phyloP scores from a whole-genome alignment of 2,329 filamentous ascomycete species.

The Tolypocladium tundrense region DNA sequence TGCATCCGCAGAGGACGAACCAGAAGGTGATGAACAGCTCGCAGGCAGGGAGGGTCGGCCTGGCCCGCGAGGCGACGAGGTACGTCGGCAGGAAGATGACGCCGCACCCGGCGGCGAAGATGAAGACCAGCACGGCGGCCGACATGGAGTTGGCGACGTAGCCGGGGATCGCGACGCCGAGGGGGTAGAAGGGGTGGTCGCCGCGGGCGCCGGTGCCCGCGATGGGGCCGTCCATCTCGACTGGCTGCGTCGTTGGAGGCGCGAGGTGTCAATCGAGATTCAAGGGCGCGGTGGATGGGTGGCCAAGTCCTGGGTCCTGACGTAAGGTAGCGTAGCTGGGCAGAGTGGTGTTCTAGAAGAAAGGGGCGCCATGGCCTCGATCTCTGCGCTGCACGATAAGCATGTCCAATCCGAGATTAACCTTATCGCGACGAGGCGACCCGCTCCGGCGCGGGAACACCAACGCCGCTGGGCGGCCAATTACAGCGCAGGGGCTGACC shows the following conservation, averaged over 20 bases:
- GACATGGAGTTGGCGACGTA: constrained; percentile 58
- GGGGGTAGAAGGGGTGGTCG: constrained; percentile 61
- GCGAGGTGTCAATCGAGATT: neutral
- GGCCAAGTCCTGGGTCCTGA: neutral
- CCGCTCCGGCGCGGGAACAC: neutral
- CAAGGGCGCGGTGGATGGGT: neutral
- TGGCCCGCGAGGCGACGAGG: constrained; percentile 37
- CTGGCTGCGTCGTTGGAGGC: neutral
- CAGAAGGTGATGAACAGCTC: constrained; percentile 58
- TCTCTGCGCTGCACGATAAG: neutral
- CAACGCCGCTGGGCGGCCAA: neutral
- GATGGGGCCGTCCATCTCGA: constrained; percentile 2
- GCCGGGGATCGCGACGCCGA: constrained; percentile 47
- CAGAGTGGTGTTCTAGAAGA: neutral
- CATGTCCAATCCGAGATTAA: neutral
- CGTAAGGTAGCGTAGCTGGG: neutral
- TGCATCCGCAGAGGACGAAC: constrained; percentile 61
- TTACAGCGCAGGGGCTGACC: neutral
- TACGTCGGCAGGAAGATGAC: constrained; percentile 48
- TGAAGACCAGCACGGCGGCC: constrained; percentile 45
- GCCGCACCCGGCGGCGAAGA: constrained; percentile 47
- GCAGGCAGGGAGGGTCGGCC: constrained; percentile 38
- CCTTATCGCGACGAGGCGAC: neutral
- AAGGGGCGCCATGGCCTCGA: neutral
- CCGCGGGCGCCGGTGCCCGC: neutral